phyloP scores from a whole-genome alignment of 768 basidiomycete genomes.

The Serendipita sp. region DNA sequence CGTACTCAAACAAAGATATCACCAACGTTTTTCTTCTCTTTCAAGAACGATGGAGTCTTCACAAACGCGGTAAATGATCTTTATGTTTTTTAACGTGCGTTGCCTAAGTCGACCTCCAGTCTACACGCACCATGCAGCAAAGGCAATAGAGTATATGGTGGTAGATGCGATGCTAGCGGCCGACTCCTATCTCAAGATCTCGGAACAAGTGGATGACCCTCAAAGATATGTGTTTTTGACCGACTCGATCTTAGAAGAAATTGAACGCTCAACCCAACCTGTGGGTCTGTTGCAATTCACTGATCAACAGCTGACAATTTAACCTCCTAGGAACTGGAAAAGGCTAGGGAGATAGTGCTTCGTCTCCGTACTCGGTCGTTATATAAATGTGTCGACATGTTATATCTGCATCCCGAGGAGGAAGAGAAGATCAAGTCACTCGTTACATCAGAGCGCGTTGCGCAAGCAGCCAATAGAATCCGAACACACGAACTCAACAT shows the following conservation, averaged over 20 bases:
- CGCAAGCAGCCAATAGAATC: conserved; percentile 26
- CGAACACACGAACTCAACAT: neutral
- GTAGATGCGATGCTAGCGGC: conserved; percentile 59
- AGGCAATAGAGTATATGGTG: conserved; percentile 74
- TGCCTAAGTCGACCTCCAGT: neutral
- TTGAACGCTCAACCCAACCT: conserved; percentile 38
- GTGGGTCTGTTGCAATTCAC: conserved; percentile 22
- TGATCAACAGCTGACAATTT: conserved; percentile 1
- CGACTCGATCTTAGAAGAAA: conserved; percentile 45
- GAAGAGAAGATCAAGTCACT: conserved; percentile 15
- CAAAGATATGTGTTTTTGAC: conserved; percentile 48
- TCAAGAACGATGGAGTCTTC: conserved; percentile 59
- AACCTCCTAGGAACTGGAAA: conserved; percentile 36
- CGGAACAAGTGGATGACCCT: conserved; percentile 39
- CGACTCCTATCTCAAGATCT: conserved; percentile 47
- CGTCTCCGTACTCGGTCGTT: conserved; percentile 49
- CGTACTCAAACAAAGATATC: conserved; percentile 69
- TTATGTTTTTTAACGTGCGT: neutral
- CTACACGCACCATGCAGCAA: conserved; percentile 29
- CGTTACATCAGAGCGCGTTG: conserved; percentile 27
- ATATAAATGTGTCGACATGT: conserved; percentile 56
- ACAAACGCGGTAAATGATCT: conserved; percentile 58
- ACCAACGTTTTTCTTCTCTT: conserved; percentile 63
- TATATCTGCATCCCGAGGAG: conserved; percentile 28
- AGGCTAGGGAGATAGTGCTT: conserved; percentile 43